Evolutionary conservation across 768 basidiomycete genomes (phyloP).

Genomic region (Suillus occidentalis): DNA sequence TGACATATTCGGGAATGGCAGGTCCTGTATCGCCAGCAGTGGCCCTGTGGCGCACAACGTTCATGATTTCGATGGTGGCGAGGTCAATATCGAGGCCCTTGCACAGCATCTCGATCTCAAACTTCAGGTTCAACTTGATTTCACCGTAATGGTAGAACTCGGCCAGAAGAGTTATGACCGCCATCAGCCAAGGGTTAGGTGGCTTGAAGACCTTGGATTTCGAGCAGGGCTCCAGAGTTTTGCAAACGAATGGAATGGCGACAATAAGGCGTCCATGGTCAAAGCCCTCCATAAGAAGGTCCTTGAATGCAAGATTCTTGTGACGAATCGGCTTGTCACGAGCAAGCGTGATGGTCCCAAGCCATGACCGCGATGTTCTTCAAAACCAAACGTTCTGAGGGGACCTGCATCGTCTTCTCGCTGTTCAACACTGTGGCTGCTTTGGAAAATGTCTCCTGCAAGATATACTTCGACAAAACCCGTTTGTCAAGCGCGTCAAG

Average conservation of each 20-base stretch:
- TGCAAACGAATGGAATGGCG: slow-evolving; percentile 98
- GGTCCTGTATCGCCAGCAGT: slow-evolving; percentile 59
- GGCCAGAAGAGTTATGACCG: slow-evolving; percentile 84
- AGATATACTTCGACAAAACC: slow-evolving; percentile 67
- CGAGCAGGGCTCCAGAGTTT: slow-evolving; percentile 87
- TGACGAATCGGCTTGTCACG: slow-evolving; percentile 90
- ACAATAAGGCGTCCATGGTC: slow-evolving; percentile 89
- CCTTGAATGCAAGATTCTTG: slow-evolving; percentile 95
- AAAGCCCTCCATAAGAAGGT: slow-evolving; percentile 94
- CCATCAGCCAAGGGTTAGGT: slow-evolving; percentile 99
- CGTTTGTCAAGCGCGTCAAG: slow-evolving; percentile 78
- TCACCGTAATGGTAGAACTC: slow-evolving; percentile 98
- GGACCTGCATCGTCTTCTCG: slow-evolving; percentile 84
- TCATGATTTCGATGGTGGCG: slow-evolving; percentile 80
- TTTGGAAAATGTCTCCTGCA: slow-evolving; percentile 94
- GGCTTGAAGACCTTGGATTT: slow-evolving; percentile 92
- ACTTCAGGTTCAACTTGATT: slow-evolving; percentile 94
- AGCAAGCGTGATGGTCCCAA: slow-evolving; percentile 91
- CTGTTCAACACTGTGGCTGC: slow-evolving; percentile 85
- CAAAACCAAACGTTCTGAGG: slow-evolving; percentile 79
- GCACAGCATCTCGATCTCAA: slow-evolving; percentile 97
- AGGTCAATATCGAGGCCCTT: slow-evolving; percentile 88
- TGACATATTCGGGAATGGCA: slow-evolving; percentile 74
- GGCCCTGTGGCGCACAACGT: slow-evolving; percentile 77
- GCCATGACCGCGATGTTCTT: slow-evolving; percentile 95